Evolutionary conservation across 2,329 filamentous ascomycete species (phyloP), one percentile per base, ranked within the genome.

Genomic region (Alternaria panax): DNA sequence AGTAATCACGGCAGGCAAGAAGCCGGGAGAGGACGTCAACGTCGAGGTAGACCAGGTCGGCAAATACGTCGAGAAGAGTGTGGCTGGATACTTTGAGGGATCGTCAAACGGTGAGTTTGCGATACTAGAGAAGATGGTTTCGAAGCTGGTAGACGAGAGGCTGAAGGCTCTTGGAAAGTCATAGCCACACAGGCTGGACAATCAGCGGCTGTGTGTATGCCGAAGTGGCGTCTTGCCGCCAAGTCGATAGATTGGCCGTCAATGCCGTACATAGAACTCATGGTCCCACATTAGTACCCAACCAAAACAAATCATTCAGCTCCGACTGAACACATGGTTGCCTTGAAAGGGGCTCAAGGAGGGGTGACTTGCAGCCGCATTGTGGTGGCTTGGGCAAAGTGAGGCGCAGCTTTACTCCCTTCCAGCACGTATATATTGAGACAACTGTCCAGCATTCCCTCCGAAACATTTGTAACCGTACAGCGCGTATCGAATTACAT

Each of bases 11-110:
- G 92, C 91, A 2, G 83, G 82, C 52, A 97, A 97, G 86, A 83
- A 86, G 79, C 80, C 85, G 28, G 93, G 93, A 2, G 92, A 96
- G 6, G 86, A 88, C 50, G 92, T 97, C 62, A 97, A 97, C 74
- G 87, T 97, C 34, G 93, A 97, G 83, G 94, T 97, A 54, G 93
- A 97, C 76, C 92, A 96, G 82, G 87, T 90, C 6, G 88, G 88
- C 51, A 94, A 94, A 81, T 93, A 93, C 72, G 91, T 92, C 2
- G 91, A 93, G 82, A 97, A 97, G 87, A 94, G 91, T 64, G 88
- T 97, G 57, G 85, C 88, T 20, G 92, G 90, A 7, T 95, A 93
- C 78, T 88, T 97, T 60, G 84, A 87, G 52, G 84, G 83, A 4
- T 79, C 77, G n/a, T 80, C 82, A 16, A 82, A 83, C 57, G 83